Base-by-base conservation (phyloP, 352 stramenopile genomes). In the Pythium monospermum region DNA sequence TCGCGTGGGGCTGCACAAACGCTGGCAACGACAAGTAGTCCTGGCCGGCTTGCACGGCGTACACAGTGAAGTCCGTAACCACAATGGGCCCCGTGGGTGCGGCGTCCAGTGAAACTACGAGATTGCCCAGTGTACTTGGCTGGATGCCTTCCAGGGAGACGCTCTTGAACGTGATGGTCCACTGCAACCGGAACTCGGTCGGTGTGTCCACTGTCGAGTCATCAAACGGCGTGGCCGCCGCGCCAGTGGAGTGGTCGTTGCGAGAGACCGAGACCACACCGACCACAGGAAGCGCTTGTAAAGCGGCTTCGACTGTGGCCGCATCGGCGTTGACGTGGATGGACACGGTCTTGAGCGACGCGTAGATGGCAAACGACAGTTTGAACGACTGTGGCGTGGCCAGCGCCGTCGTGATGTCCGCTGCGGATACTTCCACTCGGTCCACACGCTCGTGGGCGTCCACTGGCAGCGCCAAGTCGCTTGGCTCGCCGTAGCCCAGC, bases 141-240 rank as follows among this genome's bases (percentile, higher is more conserved):
- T 58, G 61, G 8, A 89, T 44, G 0, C 71, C 67, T 37, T 86
- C 76, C 6, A 65, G 50, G 0, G 76, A 86, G 12, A 61, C 27
- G 0, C 61, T 64, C n/a, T 57, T 57, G 56, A 94, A 95, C 7
- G 79, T 93, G 30, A 95, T 87, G 16, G 66, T 85, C 78, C 77
- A 95, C 30, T 73, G 60, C n/a, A 92, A 26, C 7, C 67, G 52
- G 16, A 88, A 80, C 3, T 67, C 53, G 1, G 32, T 56, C 1
- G 51, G 49, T 1, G 72, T 85, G 28, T 66, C 61, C 6, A 88
- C 53, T 2, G 49, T 53, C 21, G 75, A 85, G 0, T 28, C 38
- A 35, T 94, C 83, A 25, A 76, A 89, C 2, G 59, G 63, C 1
- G 60, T 64, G 0, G 58, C 61, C 1, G 38, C 39, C 2, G 64